phyloP scores from a whole-genome alignment of 2,329 filamentous ascomycete species.

The Colletotrichum truncatum region DNA sequence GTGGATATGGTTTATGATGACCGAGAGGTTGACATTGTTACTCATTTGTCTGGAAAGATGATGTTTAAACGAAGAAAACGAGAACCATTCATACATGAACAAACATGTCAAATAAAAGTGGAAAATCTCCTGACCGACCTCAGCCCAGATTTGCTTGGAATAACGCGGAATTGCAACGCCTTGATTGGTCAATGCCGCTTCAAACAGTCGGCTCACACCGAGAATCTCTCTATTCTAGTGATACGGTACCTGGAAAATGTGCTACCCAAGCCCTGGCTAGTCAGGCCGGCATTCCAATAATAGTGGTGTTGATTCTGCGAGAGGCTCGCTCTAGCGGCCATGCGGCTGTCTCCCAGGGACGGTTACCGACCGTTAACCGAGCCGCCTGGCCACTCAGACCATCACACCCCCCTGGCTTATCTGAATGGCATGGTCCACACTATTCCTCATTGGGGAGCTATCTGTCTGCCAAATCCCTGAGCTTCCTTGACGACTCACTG shows the following conservation, averaged over 20 bases:
- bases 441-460: not conserved
- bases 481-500: conserved; percentile 9
- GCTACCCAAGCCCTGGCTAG: not conserved
- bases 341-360: conserved; percentile 8
- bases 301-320: not conserved
- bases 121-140: conserved; percentile 12
- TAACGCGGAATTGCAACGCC: not conserved
- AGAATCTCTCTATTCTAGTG: not conserved
- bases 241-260: not conserved
- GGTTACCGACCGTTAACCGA: conserved; percentile 29
- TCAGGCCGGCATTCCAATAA: no score
- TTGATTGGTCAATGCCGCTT: conserved; percentile 12
- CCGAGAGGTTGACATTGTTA: no score
- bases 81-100: no score
- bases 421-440: not conserved
- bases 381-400: conserved; percentile 6
- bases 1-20: no score
- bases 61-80: no score
- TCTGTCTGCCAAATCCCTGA: not conserved
- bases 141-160: conserved; percentile 8
- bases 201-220: not conserved
- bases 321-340: conserved; percentile 19
- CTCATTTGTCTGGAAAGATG: no score
- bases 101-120: no score
- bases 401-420: not conserved